A percentile compares a stretch with the other conserved stretches of the same genome.
These are phyloP conservation scores for Quillaja saponaria DNA, from an alignment of 306 rosid species.

Conservation along the genomic window DNA sequence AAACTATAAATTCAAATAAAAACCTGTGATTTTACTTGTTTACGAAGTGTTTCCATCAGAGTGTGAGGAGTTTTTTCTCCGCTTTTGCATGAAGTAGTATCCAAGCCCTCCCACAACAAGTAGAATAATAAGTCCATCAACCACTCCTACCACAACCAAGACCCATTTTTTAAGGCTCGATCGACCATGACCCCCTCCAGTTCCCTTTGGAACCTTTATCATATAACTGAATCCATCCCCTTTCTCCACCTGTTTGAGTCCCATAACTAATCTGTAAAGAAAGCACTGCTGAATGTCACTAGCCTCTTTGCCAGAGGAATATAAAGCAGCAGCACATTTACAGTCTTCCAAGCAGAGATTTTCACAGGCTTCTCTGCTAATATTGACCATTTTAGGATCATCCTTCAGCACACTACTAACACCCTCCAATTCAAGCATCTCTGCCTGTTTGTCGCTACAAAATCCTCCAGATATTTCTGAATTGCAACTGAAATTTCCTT, in stretches of 20 bases:
- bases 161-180: conserved; percentile 72
- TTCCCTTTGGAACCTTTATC: conserved; percentile 76
- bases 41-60: conserved; percentile 38
- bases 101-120: conserved; percentile 65
- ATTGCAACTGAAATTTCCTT: conserved; percentile 35
- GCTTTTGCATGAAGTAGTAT: conserved; percentile 50
- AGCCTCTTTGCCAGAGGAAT: conserved; percentile 29
- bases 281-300: conserved; percentile 39
- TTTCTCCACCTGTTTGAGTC: conserved; percentile 63
- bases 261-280: conserved; percentile 58
- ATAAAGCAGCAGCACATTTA: conserved; percentile 63
- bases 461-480: conserved; percentile 36
- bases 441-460: conserved; percentile 44
- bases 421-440: conserved; percentile 64
- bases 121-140: conserved; percentile 75
- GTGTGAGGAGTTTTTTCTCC: conserved; percentile 38
- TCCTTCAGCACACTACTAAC: conserved; percentile 56
- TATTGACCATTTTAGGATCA: conserved; percentile 36
- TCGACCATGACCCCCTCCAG: conserved; percentile 33
- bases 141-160: conserved; percentile 60
- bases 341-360: conserved; percentile 70
- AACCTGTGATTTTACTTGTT: conserved; percentile 32
- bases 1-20: conserved; percentile 28
- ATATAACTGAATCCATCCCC: conserved; percentile 54
- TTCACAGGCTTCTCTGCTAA: conserved; percentile 58